Conservation (phyloP, 208 protist genomes). For the Lotmaria passim region DNA sequence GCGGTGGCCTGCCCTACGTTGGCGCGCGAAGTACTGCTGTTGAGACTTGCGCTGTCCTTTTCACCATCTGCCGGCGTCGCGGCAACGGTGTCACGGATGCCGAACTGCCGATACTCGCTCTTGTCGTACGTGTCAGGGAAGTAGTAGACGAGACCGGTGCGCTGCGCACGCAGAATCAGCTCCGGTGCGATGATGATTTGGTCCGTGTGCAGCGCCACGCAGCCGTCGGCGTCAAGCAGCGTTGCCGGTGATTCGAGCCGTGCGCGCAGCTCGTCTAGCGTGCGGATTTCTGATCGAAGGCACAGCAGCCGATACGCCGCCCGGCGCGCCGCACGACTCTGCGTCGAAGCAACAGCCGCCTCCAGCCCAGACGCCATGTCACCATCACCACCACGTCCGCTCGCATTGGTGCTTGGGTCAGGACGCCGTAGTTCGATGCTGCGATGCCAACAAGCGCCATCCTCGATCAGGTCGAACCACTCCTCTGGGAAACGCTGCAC, state of each 20-base stretch:
- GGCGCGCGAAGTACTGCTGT: neutral
- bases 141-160: slow-evolving; percentile 70
- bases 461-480: slow-evolving; percentile 70
- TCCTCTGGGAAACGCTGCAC: slow-evolving; percentile 78
- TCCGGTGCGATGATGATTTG: slow-evolving; percentile 62
- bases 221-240: slow-evolving; percentile 68
- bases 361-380: neutral
- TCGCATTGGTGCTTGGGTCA: too few species aligned
- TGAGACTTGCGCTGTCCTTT: neutral
- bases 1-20: slow-evolving; percentile 25
- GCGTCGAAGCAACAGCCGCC: slow-evolving; percentile 5
- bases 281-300: slow-evolving; percentile 50
- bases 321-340: slow-evolving; percentile 10
- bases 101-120: slow-evolving; percentile 21
- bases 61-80: slow-evolving; percentile 1
- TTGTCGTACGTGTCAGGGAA: slow-evolving; percentile 68
- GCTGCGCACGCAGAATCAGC: slow-evolving; percentile 57
- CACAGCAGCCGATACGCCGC: slow-evolving; percentile 53
- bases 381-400: neutral
- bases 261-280: slow-evolving; percentile 54
- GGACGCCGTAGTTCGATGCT: slow-evolving; percentile 66
- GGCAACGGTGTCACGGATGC: slow-evolving; percentile 6
- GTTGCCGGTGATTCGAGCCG: slow-evolving; percentile 66
- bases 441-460: slow-evolving; percentile 59
- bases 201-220: slow-evolving; percentile 85